Conservation (phyloP, 2,329 filamentous ascomycete species). For the Trichoderma asperellum region DNA sequence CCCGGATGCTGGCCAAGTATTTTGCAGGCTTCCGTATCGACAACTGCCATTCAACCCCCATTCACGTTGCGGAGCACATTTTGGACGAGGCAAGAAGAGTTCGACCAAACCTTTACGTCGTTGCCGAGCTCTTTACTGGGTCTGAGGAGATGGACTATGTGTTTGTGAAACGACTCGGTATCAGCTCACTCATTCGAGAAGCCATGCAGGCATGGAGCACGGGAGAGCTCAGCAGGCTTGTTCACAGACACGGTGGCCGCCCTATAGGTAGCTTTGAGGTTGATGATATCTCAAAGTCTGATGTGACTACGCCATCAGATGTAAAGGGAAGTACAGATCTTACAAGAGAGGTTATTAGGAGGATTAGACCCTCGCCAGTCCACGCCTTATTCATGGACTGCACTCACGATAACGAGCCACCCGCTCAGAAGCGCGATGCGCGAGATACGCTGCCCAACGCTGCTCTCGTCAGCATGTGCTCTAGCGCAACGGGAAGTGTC, state of each 20-base stretch:
- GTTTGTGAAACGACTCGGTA: conserved; percentile 89
- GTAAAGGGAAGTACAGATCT: conserved; percentile 41
- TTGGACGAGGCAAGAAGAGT: conserved; percentile 90
- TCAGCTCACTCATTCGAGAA: conserved; percentile 91
- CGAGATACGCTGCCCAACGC: conserved; percentile 93
- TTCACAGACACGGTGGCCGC: conserved; percentile 89
- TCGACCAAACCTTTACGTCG: conserved; percentile 85
- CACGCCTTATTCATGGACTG: conserved; percentile 99
- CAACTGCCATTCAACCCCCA: conserved; percentile 94
- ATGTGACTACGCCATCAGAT: conserved; percentile 45
- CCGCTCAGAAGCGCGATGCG: conserved; percentile 91
- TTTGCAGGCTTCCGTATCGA: conserved; percentile 96
- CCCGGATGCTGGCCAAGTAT: conserved; percentile 87
- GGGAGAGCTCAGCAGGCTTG: conserved; percentile 85
- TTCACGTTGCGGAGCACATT: conserved; percentile 93
- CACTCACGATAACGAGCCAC: conserved; percentile 97
- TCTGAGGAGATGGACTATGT: conserved; percentile 95
- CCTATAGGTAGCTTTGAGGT: conserved; percentile 97
- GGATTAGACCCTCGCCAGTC: conserved; percentile 83
- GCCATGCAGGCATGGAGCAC: conserved; percentile 99
- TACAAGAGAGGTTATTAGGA: conserved; percentile 70
- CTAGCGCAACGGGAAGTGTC: conserved; percentile 90
- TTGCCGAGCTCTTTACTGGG: conserved; percentile 93
- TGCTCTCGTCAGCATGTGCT: conserved; percentile 93
- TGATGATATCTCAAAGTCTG: conserved; percentile 76